Evolutionary conservation across 169 alveolate genomes (phyloP).

Genomic region (Eimeria zaria): DNA sequence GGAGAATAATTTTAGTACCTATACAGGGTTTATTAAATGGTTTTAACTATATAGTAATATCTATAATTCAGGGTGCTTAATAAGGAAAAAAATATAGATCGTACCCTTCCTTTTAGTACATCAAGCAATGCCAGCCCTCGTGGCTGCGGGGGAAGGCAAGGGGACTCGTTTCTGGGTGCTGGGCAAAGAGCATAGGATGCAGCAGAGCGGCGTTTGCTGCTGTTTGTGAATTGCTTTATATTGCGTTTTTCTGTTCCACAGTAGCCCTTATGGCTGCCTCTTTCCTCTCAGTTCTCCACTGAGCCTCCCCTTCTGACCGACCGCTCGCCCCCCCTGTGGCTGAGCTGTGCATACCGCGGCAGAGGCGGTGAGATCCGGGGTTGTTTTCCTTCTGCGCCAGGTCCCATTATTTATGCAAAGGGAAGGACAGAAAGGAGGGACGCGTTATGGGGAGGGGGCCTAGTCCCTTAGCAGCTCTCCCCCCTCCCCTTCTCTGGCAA

Average conservation of each 20-base stretch:
- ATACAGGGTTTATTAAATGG: not conserved
- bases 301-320: conserved; percentile 29
- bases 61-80: not conserved
- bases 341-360: conserved; percentile 67
- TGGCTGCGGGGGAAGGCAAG: conserved; percentile 62
- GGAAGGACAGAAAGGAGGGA: conserved; percentile 50
- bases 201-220: not conserved
- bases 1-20: not conserved
- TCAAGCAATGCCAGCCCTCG: conserved; percentile 62
- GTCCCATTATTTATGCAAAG: conserved; percentile 1
- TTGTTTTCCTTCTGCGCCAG: not conserved
- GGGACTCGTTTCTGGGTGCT: conserved; percentile 61
- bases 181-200: conserved; percentile 21
- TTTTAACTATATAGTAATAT: not conserved
- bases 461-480: conserved; percentile 53
- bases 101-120: not conserved
- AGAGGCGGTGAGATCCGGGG: conserved; percentile 45
- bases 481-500: conserved; percentile 70
- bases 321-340: conserved; percentile 79
- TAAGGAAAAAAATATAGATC: not conserved
- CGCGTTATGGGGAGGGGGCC: conserved; percentile 79
- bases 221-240: conserved; percentile 2
- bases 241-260: conserved; percentile 11
- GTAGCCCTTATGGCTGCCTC: conserved; percentile 52
- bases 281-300: not conserved